Conservation (phyloP, 202 grass and related monocot species). For the Thinopyrum obtusiflorum region DNA sequence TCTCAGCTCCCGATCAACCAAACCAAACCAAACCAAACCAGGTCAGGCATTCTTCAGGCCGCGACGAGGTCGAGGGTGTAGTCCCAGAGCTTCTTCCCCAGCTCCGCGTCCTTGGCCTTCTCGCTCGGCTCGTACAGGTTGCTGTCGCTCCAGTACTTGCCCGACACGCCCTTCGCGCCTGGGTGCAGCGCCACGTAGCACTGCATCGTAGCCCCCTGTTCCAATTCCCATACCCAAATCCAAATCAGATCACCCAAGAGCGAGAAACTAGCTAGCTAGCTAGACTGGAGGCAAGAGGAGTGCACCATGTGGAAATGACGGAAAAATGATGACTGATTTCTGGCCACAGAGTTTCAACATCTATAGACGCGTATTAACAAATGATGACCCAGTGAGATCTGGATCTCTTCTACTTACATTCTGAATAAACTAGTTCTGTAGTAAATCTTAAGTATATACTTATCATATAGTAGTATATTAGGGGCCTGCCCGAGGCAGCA, state of each 20-base stretch:
- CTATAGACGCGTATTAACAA: neutral
- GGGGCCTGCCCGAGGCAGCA: neutral
- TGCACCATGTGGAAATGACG: too few species aligned
- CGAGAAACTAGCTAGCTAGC: too few species aligned
- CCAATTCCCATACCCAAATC: too few species aligned
- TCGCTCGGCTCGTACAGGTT: constrained; percentile 57
- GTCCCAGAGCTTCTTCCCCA: constrained; percentile 86
- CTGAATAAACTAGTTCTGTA: too few species aligned
- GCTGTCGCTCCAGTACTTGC: constrained; percentile 74
- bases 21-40: too few species aligned
- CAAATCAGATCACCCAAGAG: too few species aligned
- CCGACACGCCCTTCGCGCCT: constrained; percentile 59
- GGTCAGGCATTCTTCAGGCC: neutral
- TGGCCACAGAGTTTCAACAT: too few species aligned
- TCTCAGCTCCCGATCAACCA: too few species aligned
- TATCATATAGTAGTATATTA: neutral
- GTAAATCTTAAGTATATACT: neutral
- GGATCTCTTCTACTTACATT: neutral
- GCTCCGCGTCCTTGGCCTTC: constrained; percentile 63
- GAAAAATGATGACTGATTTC: too few species aligned
- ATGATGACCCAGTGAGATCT: neutral
- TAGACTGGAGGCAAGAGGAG: too few species aligned
- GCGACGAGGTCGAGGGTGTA: constrained; percentile 60
- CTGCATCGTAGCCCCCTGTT: constrained; percentile 73
- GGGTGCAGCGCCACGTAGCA: constrained; percentile 87